phyloP scores from a whole-genome alignment of 352 stramenopile genomes.

The Pythium sp. region DNA sequence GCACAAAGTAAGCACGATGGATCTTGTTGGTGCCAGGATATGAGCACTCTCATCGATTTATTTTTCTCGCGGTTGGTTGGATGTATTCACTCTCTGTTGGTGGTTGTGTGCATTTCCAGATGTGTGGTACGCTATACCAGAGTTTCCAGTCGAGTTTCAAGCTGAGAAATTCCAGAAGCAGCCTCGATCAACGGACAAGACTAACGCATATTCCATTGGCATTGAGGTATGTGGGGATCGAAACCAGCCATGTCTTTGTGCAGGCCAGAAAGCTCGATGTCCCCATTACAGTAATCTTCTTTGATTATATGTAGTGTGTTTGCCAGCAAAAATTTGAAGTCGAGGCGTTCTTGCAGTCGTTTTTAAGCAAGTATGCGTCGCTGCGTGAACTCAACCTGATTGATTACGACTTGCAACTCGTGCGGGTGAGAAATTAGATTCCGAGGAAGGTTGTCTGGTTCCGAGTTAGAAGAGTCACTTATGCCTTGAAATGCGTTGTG shows the following conservation, averaged over 20 bases:
- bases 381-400: conserved; percentile 43
- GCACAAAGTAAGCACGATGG: conserved; percentile 22
- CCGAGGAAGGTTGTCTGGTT: background rate
- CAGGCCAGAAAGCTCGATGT: background rate
- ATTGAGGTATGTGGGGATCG: conserved; percentile 20
- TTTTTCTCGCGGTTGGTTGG: background rate
- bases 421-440: conserved; percentile 30
- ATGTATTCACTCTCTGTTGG: background rate
- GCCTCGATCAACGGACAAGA: background rate
- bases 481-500: background rate
- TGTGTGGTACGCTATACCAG: conserved; percentile 39
- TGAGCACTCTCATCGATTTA: background rate
- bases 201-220: background rate
- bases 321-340: conserved; percentile 53
- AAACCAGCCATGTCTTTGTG: background rate
- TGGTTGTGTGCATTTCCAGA: conserved; percentile 13
- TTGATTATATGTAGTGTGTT: conserved; percentile 26
- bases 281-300: background rate
- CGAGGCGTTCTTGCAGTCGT: conserved; percentile 47
- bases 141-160: conserved; percentile 37
- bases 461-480: background rate
- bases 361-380: conserved; percentile 41
- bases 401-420: conserved; percentile 59
- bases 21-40: background rate
- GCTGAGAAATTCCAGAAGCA: conserved; percentile 6